Evolutionary conservation across 495 filamentous ascomycete genomes (phyloP).

Genomic region (Glonium stellatum): DNA sequence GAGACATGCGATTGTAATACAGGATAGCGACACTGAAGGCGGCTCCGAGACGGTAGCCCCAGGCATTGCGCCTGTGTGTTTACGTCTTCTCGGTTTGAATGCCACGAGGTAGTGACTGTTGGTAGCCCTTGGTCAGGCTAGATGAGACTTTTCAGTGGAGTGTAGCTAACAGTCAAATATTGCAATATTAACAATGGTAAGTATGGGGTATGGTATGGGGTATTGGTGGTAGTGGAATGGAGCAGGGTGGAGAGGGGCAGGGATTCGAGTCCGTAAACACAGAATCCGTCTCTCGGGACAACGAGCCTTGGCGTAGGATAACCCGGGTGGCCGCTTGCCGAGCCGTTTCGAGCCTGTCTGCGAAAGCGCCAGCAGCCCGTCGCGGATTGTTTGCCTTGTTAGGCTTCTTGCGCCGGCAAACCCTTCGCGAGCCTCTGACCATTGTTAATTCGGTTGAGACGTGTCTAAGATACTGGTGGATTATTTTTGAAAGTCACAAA

Average conservation of each 20-base stretch:
- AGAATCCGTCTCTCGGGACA: neutral
- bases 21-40: slow-evolving; percentile 58
- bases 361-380: too few relatives aligned
- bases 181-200: slow-evolving; percentile 1
- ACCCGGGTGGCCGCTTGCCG: too few relatives aligned
- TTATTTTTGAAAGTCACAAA: too few relatives aligned
- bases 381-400: too few relatives aligned
- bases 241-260: neutral
- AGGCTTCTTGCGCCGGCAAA: too few relatives aligned
- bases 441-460: too few relatives aligned
- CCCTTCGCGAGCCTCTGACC: too few relatives aligned
- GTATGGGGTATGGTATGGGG: too few relatives aligned
- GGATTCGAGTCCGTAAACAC: neutral
- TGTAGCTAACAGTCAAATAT: neutral
- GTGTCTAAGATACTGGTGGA: too few relatives aligned
- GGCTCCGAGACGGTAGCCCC: slow-evolving; percentile 51
- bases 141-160: neutral
- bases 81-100: slow-evolving; percentile 12
- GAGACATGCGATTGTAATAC: slow-evolving; percentile 37
- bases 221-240: neutral
- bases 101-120: slow-evolving; percentile 24
- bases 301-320: slow-evolving; percentile 1
- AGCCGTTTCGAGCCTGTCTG: too few relatives aligned
- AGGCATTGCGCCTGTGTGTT: slow-evolving; percentile 47
- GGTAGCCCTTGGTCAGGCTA: neutral